Base-by-base conservation (phyloP, 1,284 basidiomycete genomes). In the Papiliotrema laurentii region DNA sequence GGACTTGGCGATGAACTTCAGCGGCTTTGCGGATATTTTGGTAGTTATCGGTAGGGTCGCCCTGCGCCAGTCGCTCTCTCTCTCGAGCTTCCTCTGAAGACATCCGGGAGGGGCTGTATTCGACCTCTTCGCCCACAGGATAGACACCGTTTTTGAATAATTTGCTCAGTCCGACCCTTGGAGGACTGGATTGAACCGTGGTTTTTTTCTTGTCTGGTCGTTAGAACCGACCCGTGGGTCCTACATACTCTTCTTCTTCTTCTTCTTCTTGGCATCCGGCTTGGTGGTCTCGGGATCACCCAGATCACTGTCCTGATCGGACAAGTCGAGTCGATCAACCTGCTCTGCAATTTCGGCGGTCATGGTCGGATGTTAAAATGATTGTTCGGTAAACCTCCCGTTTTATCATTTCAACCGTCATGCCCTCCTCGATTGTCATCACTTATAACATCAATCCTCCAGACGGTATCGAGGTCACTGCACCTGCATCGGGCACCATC, bases 1-100 rank as follows among this genome's bases (percentile, higher is more conserved):
- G 85, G 51, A 96, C 94, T 73, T 90, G 88, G 40, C 93, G 82
- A 72, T 99, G 96, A n/a, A 92, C 92, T 75, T 98, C 94, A 22
- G 89, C 89, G 27, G 86, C 96, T 51, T 86, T 82, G 43, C 96
- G 85, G 66, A 97, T 93, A 66, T 83, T 83, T 61, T 89, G 82
- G 75, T 98, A 98, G 0, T 83, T 92, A 40, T 77, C 77, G 56
- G 86, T 83, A 5, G 87, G 85, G 69, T 93, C 87, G 62, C 86
- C 85, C 67, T 84, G 81, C 4, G 78, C 80, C 60, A 85, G 74
- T 47, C 83, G 81, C 71, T 99, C 96, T 37, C 83, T 75, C 64
- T 92, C 84, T 37, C 87, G 83, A 68, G 85, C 88, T 76, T 99
- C 96, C 60, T 90, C 91, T 1, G 87, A 91, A 1, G 92, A 91